Evolutionary conservation across 768 basidiomycete species (phyloP).

Genomic region (Tricholoma furcatifolium): DNA sequence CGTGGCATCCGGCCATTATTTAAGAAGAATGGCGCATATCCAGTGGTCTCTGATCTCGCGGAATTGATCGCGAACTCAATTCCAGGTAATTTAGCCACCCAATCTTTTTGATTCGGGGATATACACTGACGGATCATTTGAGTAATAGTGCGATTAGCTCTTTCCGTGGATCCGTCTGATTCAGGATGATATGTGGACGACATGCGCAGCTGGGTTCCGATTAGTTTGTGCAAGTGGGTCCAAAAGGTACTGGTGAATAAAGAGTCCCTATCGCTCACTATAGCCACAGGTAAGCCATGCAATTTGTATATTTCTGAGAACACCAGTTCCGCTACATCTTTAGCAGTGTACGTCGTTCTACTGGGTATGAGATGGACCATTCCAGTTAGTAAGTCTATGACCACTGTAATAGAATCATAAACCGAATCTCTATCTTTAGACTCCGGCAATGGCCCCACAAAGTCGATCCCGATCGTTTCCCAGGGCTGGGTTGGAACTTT

Average conservation of each 20-base stretch:
- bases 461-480: conserved; percentile 14
- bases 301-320: neutral
- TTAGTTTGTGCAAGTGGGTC: neutral
- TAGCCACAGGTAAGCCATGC: neutral
- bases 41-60: neutral
- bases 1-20: neutral
- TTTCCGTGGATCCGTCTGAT: too few species aligned
- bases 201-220: neutral
- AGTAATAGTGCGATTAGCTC: neutral
- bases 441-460: conserved; percentile 23
- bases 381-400: conserved; percentile 16
- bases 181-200: neutral
- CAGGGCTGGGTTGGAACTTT: conserved; percentile 11
- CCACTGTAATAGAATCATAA: neutral
- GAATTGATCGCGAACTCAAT: neutral
- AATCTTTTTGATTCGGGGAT: neutral
- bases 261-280: neutral
- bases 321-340: neutral
- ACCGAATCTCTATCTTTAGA: neutral
- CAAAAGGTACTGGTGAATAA: neutral
- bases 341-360: neutral
- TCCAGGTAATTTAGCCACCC: neutral
- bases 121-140: neutral
- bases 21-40: neutral
- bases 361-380: conserved; percentile 13